Percentiles rank a stretch among this genome's conserved stretches.
phyloP scores from a whole-genome alignment of 2,329 filamentous ascomycete species.

The Colletotrichum magnum region DNA sequence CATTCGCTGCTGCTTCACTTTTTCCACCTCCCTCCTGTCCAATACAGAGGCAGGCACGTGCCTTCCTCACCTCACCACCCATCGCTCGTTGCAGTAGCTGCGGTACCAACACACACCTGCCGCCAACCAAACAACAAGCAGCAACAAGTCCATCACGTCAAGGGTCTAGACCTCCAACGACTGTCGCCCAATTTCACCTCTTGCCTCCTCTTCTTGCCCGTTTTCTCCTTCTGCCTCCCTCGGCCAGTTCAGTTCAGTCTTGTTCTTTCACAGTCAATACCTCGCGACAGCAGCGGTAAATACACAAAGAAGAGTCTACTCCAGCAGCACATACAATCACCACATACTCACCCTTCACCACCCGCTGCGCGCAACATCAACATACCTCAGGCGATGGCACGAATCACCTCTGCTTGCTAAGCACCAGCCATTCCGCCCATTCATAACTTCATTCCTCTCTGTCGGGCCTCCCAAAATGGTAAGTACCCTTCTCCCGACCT shows the following conservation, averaged over 20 bases:
- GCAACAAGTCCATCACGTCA: constrained; percentile 6
- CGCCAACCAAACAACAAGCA: constrained; percentile 27
- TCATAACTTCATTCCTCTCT: neutral
- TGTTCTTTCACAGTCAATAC: neutral
- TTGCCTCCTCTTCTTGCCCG: neutral
- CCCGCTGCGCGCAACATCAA: neutral
- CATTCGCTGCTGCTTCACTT: constrained; percentile 5
- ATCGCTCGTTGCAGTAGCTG: constrained; percentile 8
- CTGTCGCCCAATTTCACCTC: constrained; percentile 2
- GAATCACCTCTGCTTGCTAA: constrained; percentile 7
- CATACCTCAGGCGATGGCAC: constrained; percentile 31
- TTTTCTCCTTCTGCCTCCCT: neutral
- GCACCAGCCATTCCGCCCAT: neutral
- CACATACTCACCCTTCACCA: neutral
- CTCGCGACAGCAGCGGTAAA: neutral
- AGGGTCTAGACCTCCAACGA: constrained; percentile 25
- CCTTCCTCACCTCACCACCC: no score
- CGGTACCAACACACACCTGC: constrained; percentile 28
- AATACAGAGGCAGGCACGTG: no score
- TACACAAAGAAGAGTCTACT: neutral
- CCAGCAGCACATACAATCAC: neutral
- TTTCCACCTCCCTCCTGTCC: neutral
- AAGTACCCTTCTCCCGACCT: neutral
- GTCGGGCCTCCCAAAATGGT: constrained; percentile 25
- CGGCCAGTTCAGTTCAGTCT: neutral